Evolutionary conservation across 2,329 filamentous ascomycete species (phyloP), one percentile per base, ranked within the genome.

Genomic region (Neopestalotiopsis clavispora): DNA sequence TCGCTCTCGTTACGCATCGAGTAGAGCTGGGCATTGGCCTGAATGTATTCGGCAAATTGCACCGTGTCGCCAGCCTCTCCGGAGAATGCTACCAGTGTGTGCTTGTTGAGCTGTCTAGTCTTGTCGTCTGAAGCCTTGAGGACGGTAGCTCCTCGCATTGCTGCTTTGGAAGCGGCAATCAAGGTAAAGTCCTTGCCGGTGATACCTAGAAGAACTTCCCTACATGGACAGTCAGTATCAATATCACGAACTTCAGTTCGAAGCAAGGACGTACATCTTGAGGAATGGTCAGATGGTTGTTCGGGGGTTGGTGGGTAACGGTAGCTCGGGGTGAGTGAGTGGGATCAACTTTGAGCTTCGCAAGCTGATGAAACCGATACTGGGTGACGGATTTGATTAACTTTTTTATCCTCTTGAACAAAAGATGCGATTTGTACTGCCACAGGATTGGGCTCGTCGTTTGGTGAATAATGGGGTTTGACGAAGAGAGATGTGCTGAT

Each of bases 141-240:
- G 82, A 99, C 92, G 70, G 95, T 98, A 72, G 94, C 94, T 78
- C 96, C 96, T 85, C 96, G 91, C 95, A 98, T 98, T 77, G 95
- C 94, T 80, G 96, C 96, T 87, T 99, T 98, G 72, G 95, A 98
- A 77, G 96, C 94, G 78, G 94, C 96, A 81, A 99, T 91, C 88
- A 99, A 91, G 85, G 95, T 97, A 83, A 98, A 99, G 89, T 99
- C 97, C 87, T 97, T 97, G 86, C 96, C 97, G 70, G 95, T 98
- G 82, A 99, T 97, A 79, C 96, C 96, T 76, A 99, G 89, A 80
- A 99, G 89, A 81, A 98, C 94, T 90, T 99, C 96, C 96, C 95
- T 98, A 45, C n/a, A 10, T 4, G 17, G 5, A 58, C 65, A 72
- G 73, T 71, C 56, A 69, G 56, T 65, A 67, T 72, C 1, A 70